Evolutionary conservation across 176 grass and related monocot species (phyloP).

Genomic region (Canna indica): DNA sequence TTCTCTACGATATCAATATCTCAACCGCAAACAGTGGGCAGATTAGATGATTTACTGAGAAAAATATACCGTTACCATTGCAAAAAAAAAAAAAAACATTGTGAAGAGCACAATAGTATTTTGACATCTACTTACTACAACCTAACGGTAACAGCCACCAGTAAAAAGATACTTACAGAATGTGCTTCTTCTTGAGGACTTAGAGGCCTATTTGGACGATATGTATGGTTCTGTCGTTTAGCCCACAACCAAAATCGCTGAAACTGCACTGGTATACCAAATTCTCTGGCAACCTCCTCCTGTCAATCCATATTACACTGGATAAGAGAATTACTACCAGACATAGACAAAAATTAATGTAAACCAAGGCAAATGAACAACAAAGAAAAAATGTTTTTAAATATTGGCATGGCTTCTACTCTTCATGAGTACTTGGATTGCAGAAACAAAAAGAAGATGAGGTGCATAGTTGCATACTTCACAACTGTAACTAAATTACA

Average conservation of each 20-base stretch:
- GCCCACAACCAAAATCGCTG: constrained; percentile 8
- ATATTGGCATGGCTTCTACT: too few species aligned
- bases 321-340: background rate
- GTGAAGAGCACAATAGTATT: background rate
- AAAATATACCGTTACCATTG: too few species aligned
- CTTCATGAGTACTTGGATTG: too few species aligned
- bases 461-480: too few species aligned
- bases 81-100: too few species aligned
- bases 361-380: too few species aligned
- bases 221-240: constrained; percentile 8
- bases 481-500: too few species aligned
- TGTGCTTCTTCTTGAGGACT: constrained; percentile 9
- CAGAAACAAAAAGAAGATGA: too few species aligned
- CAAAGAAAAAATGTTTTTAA: too few species aligned
- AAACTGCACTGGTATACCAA: constrained; percentile 1
- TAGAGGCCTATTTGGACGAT: constrained; percentile 4
- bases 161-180: background rate
- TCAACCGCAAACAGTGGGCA: too few species aligned
- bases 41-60: too few species aligned
- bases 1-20: too few species aligned
- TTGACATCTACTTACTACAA: background rate
- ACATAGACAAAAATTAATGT: background rate
- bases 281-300: constrained; percentile 7
- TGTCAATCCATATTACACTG: background rate
- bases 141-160: background rate